Base-by-base conservation (phyloP, 2,329 filamentous ascomycete species). In the Dothistroma pini region DNA sequence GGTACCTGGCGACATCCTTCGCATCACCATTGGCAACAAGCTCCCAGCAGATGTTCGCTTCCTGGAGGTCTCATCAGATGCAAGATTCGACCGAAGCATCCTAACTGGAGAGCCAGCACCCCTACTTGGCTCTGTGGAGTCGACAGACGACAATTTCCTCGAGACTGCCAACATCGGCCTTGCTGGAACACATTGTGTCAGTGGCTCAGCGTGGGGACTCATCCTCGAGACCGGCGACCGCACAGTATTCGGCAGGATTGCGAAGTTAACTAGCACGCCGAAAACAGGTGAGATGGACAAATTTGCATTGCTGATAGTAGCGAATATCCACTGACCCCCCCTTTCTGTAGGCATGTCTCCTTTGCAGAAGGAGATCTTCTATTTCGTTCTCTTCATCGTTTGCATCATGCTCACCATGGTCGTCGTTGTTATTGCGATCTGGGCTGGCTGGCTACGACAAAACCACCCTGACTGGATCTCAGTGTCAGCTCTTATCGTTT, bases 181-280 rank as follows among this genome's bases (percentile, higher is more conserved):
- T 10, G 89, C 91, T 71, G 89, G 90, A n/a, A 91, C 89, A 0
- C 88, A 92, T 69, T 91, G 89, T 66, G 85, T 89, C 4, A 86
- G 86, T 7, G 89, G 89, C 2, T 86, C 79, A 22, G 86, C 84
- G 56, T 78, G 82, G 14, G 89, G 87, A 19, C 75, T 92, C 10
- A 87, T 90, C 1, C 85, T 93, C 11, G 84, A 86, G 0, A 92
- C 86, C 0, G 89, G 89, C 9, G 87, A 91, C 71, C 79, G 77
- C 14, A 91, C 89, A 0, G 86, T 93, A 22, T 91, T 93, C 73
- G 89, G 89, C 9, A 84, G 86, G 53, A 75, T 93, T 66, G 89
- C 89, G 1, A 86, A 86, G 65, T 77, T 92, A 55, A 90, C 89
- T 0, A 89, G 84, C 55, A 81, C 87, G 57, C 88, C 88, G 0